Base-by-base conservation (phyloP, 768 basidiomycete species). In the Tulasnella sp. region DNA sequence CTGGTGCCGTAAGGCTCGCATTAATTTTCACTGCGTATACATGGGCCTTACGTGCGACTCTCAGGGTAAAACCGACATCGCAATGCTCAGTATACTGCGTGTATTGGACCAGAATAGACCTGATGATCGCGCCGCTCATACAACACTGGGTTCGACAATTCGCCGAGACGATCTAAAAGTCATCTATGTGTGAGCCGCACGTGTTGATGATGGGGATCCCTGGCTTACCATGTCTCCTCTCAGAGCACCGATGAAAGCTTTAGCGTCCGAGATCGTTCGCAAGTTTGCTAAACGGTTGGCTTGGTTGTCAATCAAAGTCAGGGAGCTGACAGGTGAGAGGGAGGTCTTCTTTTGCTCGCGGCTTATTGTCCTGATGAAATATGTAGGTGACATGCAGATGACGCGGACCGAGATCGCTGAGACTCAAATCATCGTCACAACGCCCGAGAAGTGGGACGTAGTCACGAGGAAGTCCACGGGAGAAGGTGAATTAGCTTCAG, bases 391-490 rank as follows among this genome's bases (percentile, higher is more conserved):
- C 67, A 98, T 98, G 94, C 96, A 98, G 70, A 73, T 99, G 70
- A 91, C 96, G 15, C 86, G 88, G 70, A 78, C 83, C 38, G 95
- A 98, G 73, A 93, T 99, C 61, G 86, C 87, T 1, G 83, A 87
- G 70, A 98, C 96, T 9, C 95, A 97, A 68, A 85, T 99, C 47
- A 98, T 99, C 61, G 93, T 99, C 5, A 99, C 96, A 1, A 99
- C 96, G 1, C 96, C 96, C 0, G 96, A 99, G 70, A 99, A 99
- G 71, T 99, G 96, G 96, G 96, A 98, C 65, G 96, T 99, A 0
- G 96, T 99, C 2, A 99, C 96, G 8, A 76, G 96, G 63, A 98
- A 96, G 69, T 92, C 95, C 0, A 92, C 88, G 0, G 93, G 94
- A 7, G 96, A 98, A 73, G 95, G 93, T 11, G 94, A 98, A 69